Conservation (phyloP, 2,329 filamentous ascomycete species). For the Pseudocercospora cruenta region DNA sequence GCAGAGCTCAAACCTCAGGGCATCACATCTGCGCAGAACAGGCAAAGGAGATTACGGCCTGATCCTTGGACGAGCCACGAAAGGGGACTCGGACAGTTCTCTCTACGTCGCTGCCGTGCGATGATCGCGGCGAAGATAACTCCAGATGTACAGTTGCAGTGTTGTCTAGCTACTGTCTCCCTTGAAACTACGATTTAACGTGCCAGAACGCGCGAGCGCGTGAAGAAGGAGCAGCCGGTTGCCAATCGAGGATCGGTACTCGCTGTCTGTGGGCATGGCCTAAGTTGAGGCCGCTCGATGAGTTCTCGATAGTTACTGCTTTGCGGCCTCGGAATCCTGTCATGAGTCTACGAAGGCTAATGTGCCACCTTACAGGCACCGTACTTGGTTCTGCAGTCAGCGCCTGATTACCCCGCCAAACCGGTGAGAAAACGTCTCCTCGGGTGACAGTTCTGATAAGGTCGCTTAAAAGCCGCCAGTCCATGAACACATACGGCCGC, state of each 20-base stretch:
- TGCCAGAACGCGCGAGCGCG: not conserved
- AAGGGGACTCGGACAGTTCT: not conserved
- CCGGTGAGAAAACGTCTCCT: not conserved
- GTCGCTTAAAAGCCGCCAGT: too few relatives aligned
- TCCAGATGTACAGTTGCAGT: not conserved
- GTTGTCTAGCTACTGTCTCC: not conserved
- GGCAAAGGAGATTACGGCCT: not conserved
- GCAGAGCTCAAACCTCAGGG: too few relatives aligned
- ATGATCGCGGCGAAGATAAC: not conserved
- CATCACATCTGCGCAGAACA: not conserved
- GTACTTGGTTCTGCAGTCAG: not conserved
- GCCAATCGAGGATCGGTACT: not conserved
- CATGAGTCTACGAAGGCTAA: not conserved
- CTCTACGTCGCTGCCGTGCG: not conserved
- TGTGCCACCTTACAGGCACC: not conserved
- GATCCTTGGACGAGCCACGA: not conserved
- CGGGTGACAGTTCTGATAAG: too few relatives aligned
- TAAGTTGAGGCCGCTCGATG: not conserved
- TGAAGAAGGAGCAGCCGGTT: not conserved
- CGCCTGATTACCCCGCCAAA: not conserved
- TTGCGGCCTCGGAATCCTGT: not conserved
- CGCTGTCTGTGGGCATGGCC: too few relatives aligned
- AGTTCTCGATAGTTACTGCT: not conserved
- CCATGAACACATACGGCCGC: too few relatives aligned
- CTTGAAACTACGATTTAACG: not conserved